These are phyloP conservation scores for Coemansia sp. DNA, from an alignment of 192 early-diverging fungal genomes.

Conservation along the genomic window DNA sequence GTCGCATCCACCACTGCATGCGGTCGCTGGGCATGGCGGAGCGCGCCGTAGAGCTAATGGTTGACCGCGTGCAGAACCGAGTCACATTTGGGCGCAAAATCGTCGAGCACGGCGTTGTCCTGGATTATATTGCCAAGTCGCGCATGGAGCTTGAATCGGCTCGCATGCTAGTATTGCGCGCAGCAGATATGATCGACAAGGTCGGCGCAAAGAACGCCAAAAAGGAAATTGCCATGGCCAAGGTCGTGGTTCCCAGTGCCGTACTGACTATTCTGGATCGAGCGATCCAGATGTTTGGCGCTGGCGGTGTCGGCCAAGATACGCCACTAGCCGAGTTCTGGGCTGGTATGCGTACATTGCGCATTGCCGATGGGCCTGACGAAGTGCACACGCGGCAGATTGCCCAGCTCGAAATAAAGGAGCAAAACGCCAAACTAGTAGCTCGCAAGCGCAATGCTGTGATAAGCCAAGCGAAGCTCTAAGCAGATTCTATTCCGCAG, in stretches of 20 bases:
- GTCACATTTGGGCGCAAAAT: slow-evolving; percentile 88
- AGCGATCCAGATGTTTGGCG: slow-evolving; percentile 93
- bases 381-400: slow-evolving; percentile 90
- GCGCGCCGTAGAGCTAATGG: slow-evolving; percentile 84
- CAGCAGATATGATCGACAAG: slow-evolving; percentile 90
- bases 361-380: slow-evolving; percentile 94
- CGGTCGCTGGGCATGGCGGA: slow-evolving; percentile 92
- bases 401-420: slow-evolving; percentile 71
- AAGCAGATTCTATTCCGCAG: background rate
- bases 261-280: slow-evolving; percentile 78
- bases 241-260: slow-evolving; percentile 86
- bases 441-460: slow-evolving; percentile 19
- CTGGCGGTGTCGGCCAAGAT: slow-evolving; percentile 87
- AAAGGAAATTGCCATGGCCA: slow-evolving; percentile 97
- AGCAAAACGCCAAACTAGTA: slow-evolving; percentile 37
- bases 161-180: slow-evolving; percentile 88
- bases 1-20: slow-evolving; percentile 98
- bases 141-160: slow-evolving; percentile 92
- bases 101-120: slow-evolving; percentile 79
- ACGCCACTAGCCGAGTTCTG: slow-evolving; percentile 82
- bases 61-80: slow-evolving; percentile 80
- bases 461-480: slow-evolving; percentile 15
- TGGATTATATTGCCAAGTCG: slow-evolving; percentile 78
- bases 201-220: slow-evolving; percentile 84
- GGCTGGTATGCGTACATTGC: slow-evolving; percentile 77